A percentile compares a stretch with the other conserved stretches of the same genome.
Conservation (phyloP, 495 filamentous ascomycete genomes). For the Lindgomyces ingoldianus region DNA sequence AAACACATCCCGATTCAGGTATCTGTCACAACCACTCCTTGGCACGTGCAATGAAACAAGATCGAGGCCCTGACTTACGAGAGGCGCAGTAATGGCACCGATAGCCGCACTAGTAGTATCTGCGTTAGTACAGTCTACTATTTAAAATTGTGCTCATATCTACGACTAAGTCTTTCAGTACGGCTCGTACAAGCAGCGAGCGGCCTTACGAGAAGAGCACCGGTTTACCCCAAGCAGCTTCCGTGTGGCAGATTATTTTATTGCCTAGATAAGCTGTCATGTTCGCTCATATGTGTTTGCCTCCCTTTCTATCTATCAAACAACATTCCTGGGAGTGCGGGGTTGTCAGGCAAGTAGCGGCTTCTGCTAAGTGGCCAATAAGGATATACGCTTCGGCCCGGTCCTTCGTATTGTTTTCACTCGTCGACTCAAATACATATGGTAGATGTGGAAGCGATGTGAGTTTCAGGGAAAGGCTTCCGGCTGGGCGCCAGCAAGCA, state of each 20-base stretch:
- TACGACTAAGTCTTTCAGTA: not conserved
- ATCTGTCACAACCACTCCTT: not conserved
- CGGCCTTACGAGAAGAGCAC: not conserved
- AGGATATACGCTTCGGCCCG: too few relatives aligned
- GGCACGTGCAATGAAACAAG: not conserved
- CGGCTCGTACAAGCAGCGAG: not conserved
- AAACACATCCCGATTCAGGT: not conserved
- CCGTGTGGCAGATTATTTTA: not conserved
- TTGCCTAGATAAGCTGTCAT: not conserved
- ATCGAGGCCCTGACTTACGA: not conserved
- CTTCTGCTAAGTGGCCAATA: too few relatives aligned
- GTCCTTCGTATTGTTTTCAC: too few relatives aligned
- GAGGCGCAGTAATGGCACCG: not conserved
- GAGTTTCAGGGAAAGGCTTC: too few relatives aligned
- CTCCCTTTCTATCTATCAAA: too few relatives aligned
- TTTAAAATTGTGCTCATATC: not conserved
- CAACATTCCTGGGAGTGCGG: too few relatives aligned
- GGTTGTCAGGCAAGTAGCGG: too few relatives aligned
- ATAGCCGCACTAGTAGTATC: not conserved
- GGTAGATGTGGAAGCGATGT: too few relatives aligned
- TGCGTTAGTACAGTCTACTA: not conserved
- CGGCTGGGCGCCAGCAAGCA: too few relatives aligned
- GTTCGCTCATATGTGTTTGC: not conserved
- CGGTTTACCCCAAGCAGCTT: not conserved
- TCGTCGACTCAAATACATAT: too few relatives aligned